Evolutionary conservation across 164 flowering plant species (phyloP).

Genomic region (Pachysandra terminalis): DNA sequence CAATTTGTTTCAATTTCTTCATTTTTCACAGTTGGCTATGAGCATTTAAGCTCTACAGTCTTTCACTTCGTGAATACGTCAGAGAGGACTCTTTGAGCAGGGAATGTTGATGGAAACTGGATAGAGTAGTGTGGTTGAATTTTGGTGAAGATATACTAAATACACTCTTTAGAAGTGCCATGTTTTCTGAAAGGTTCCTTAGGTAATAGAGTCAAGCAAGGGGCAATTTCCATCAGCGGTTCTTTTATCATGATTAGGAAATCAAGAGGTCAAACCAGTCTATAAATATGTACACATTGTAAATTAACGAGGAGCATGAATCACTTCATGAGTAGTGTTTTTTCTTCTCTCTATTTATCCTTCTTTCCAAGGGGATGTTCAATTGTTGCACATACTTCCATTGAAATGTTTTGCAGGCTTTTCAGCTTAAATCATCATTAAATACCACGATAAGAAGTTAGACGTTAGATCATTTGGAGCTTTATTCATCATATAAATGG

Average conservation of each 20-base stretch:
- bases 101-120: neutral
- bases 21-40: neutral
- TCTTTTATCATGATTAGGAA: too few species aligned
- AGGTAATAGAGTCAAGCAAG: neutral
- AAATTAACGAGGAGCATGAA: neutral
- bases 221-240: too few species aligned
- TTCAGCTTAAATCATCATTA: neutral
- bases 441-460: neutral
- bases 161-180: neutral
- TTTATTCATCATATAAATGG: too few species aligned
- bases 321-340: too few species aligned
- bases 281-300: neutral
- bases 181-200: neutral
- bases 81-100: neutral
- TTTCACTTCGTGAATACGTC: neutral
- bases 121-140: neutral
- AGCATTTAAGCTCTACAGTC: neutral
- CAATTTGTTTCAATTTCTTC: neutral
- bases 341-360: too few species aligned
- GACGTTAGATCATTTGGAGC: neutral
- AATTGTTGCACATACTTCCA: neutral
- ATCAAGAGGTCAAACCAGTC: neutral
- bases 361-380: too few species aligned
- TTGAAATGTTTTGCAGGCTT: neutral
- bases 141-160: neutral